Percentiles rank a stretch among this genome's conserved stretches.
Evolutionary conservation across 345 rosid genomes (phyloP).

Genomic region (Syzygium grande): DNA sequence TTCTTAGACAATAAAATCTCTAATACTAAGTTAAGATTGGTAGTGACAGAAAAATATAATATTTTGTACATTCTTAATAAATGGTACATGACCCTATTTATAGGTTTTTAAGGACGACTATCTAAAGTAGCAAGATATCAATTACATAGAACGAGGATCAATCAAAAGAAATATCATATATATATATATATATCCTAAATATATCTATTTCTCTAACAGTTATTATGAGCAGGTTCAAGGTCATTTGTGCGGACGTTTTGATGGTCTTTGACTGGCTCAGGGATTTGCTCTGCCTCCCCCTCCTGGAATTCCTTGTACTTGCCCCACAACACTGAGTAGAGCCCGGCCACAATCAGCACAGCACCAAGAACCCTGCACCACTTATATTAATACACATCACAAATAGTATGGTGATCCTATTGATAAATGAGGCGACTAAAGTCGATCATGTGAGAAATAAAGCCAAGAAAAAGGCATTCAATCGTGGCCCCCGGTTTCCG

Average conservation of each 20-base stretch:
- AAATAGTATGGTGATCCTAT: not conserved
- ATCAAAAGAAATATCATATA: too few relatives aligned
- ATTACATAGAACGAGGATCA: too few relatives aligned
- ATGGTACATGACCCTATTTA: too few relatives aligned
- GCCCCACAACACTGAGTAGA: conserved; percentile 82
- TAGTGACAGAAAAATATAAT: too few relatives aligned
- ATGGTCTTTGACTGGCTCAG: conserved; percentile 30
- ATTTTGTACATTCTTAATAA: too few relatives aligned
- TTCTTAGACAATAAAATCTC: too few relatives aligned
- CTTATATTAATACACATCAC: not conserved
- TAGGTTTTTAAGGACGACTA: too few relatives aligned
- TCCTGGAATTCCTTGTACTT: conserved; percentile 54
- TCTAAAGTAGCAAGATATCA: too few relatives aligned
- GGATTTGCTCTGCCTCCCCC: conserved; percentile 14
- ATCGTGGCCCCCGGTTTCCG: not conserved
- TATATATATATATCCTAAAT: too few relatives aligned
- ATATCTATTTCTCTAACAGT: too few relatives aligned
- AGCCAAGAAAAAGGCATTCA: not conserved
- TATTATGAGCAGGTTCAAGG: too few relatives aligned
- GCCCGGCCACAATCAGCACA: conserved; percentile 54
- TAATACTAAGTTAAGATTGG: too few relatives aligned
- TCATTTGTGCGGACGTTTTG: conserved; percentile 15
- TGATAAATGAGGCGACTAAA: not conserved
- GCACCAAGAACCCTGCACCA: conserved; percentile 52
- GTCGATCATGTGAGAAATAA: not conserved